These are phyloP conservation scores for Hymenoscyphus repandus DNA, from an alignment of 2,329 filamentous ascomycete species.

Conservation along the genomic window DNA sequence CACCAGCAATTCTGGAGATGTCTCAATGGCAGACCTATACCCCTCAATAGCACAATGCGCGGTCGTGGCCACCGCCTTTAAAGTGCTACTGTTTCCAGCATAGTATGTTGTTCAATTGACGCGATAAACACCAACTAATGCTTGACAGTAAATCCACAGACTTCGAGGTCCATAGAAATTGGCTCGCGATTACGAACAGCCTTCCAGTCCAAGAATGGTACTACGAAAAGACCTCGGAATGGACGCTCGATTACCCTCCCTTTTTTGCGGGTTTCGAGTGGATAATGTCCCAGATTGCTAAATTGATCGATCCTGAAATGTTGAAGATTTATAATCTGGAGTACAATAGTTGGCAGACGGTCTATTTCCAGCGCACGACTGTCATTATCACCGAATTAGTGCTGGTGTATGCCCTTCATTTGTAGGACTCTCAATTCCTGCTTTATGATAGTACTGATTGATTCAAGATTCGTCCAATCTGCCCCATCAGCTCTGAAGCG, in stretches of 20 bases:
- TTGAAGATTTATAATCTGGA: conserved; percentile 72
- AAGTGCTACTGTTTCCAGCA: conserved; percentile 86
- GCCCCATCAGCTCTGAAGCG: conserved; percentile 60
- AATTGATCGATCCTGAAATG: conserved; percentile 74
- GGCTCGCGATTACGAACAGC: conserved; percentile 92
- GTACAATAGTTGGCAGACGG: conserved; percentile 87
- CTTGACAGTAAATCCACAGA: conserved; percentile 85
- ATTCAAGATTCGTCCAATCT: conserved; percentile 66
- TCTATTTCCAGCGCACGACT: conserved; percentile 88
- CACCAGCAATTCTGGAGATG: conserved; percentile 15
- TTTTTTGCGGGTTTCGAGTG: conserved; percentile 99
- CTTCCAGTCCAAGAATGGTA: conserved; percentile 89
- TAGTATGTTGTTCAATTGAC: conserved; percentile 55
- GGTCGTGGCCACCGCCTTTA: conserved; percentile 79
- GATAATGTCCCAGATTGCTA: conserved; percentile 76
- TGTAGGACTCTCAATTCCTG: conserved; percentile 42
- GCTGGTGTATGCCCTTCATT: conserved; percentile 74
- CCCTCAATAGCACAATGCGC: conserved; percentile 88
- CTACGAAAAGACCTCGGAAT: conserved; percentile 96
- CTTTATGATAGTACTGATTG: conserved; percentile 20
- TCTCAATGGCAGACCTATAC: conserved; percentile 69
- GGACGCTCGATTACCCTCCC: conserved; percentile 97
- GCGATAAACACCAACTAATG: conserved; percentile 9
- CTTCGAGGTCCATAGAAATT: conserved; percentile 98
- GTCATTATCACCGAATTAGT: conserved; percentile 83